phyloP scores from a whole-genome alignment of 2,329 filamentous ascomycete genomes.

The Chaetomiaceae sp. region DNA sequence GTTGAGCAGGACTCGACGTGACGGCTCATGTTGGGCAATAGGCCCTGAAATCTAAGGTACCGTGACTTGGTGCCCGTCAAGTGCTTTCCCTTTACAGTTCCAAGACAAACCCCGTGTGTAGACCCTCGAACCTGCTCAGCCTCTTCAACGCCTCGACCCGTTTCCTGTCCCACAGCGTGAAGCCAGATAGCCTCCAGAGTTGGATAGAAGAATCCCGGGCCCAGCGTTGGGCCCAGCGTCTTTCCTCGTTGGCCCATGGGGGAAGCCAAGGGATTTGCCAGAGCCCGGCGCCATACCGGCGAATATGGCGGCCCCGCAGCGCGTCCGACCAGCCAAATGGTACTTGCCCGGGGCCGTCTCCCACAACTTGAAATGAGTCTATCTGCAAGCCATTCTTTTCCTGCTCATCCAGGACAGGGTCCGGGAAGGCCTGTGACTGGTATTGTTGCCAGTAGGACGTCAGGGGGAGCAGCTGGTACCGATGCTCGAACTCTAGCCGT shows the following conservation, averaged over 20 bases:
- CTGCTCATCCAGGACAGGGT: neutral
- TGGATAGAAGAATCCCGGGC: neutral
- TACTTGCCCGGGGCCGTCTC: neutral
- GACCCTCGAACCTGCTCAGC: neutral
- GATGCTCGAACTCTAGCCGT: neutral
- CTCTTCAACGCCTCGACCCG: constrained; percentile 7
- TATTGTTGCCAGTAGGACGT: neutral
- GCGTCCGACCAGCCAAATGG: constrained; percentile 8
- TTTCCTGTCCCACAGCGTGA: constrained; percentile 4
- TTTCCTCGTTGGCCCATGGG: neutral
- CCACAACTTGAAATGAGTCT: neutral
- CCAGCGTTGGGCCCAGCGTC: too few relatives aligned
- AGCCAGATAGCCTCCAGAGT: neutral
- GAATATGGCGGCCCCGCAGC: neutral
- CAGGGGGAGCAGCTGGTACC: constrained; percentile 4
- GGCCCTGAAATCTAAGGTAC: too few relatives aligned
- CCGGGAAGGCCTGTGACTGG: neutral
- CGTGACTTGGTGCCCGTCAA: too few relatives aligned
- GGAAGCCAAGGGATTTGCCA: neutral
- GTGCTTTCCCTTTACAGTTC: too few relatives aligned
- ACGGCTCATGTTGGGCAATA: too few relatives aligned
- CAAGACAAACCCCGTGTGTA: constrained; percentile 6
- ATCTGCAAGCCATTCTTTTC: neutral
- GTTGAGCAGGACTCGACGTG: neutral
- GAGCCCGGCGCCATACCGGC: neutral